These are phyloP conservation scores for Euptelea pleiosperma DNA, from an alignment of 164 flowering plant species.

Conservation along the genomic window DNA sequence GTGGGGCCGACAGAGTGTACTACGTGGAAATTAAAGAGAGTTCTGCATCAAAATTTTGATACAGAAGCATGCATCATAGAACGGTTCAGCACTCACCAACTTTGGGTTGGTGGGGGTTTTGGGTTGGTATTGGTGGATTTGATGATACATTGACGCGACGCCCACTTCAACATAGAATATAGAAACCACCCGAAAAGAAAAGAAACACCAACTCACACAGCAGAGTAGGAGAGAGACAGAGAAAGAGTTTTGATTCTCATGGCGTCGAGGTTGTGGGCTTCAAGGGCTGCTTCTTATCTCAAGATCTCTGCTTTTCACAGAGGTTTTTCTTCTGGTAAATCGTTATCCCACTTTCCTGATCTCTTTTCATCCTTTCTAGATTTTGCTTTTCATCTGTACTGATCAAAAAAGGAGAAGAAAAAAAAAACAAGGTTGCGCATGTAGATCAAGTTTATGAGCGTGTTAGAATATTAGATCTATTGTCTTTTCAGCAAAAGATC, in stretches of 20 bases:
- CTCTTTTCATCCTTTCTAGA: not conserved
- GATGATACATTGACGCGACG: too few species aligned
- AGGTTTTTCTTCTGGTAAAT: constrained; percentile 68
- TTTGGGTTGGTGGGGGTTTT: constrained; percentile 12
- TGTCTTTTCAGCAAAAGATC: constrained; percentile 2
- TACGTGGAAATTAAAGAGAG: too few species aligned
- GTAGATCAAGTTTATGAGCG: constrained; percentile 18
- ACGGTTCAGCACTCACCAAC: too few species aligned
- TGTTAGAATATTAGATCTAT: constrained; percentile 22
- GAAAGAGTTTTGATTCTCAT: constrained; percentile 17
- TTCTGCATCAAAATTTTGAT: too few species aligned
- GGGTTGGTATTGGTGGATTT: too few species aligned
- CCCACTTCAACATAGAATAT: too few species aligned
- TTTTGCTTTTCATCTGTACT: not conserved
- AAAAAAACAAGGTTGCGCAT: not conserved
- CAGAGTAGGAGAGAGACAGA: too few species aligned
- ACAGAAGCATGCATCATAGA: too few species aligned
- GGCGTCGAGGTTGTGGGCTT: constrained; percentile 72
- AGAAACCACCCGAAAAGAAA: too few species aligned
- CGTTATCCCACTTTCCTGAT: not conserved
- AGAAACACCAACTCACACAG: not conserved
- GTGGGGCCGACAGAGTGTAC: too few species aligned
- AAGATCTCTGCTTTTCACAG: constrained; percentile 57
- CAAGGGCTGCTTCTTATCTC: constrained; percentile 72
- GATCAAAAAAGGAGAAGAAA: not conserved